Percentiles rank a stretch among this genome's conserved stretches.
Conservation (phyloP, 352 stramenopile species). For the Phytophthora hybrid region DNA sequence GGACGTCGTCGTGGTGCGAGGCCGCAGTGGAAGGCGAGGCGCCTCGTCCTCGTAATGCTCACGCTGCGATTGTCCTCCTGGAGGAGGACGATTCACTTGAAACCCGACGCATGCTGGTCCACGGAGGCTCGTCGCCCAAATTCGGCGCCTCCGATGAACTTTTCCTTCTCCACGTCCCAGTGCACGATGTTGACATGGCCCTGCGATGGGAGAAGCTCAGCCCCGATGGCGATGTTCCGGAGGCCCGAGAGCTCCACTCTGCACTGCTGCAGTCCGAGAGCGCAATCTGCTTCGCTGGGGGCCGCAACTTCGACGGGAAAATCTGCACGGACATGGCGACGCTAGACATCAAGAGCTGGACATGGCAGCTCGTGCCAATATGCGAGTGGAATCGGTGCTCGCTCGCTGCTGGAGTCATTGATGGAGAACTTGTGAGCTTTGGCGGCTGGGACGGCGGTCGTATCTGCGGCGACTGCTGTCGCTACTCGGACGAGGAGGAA, state of each 20-base stretch:
- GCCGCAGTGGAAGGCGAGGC: too few species aligned
- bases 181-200: not conserved
- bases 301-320: slow-evolving; percentile 57
- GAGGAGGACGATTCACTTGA: not conserved
- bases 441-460: slow-evolving; percentile 59
- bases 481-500: slow-evolving; percentile 56
- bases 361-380: slow-evolving; percentile 62
- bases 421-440: slow-evolving; percentile 53
- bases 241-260: slow-evolving; percentile 56
- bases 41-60: slow-evolving; percentile 49
- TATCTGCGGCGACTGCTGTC: slow-evolving; percentile 59
- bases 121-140: slow-evolving; percentile 69
- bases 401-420: slow-evolving; percentile 40
- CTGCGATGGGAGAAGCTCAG: slow-evolving; percentile 42
- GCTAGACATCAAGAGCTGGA: slow-evolving; percentile 46
- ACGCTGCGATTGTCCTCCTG: slow-evolving; percentile 56
- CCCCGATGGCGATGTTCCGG: not conserved
- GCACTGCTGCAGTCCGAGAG: slow-evolving; percentile 25
- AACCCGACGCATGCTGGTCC: slow-evolving; percentile 53
- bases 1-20: too few species aligned
- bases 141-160: slow-evolving; percentile 61
- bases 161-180: slow-evolving; percentile 52
- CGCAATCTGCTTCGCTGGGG: slow-evolving; percentile 55
- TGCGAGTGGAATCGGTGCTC: slow-evolving; percentile 69
- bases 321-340: slow-evolving; percentile 58